Evolutionary conservation across 139 green algal species (phyloP), one percentile per base, ranked within the genome.

Genomic region (Bryopsis sp.): DNA sequence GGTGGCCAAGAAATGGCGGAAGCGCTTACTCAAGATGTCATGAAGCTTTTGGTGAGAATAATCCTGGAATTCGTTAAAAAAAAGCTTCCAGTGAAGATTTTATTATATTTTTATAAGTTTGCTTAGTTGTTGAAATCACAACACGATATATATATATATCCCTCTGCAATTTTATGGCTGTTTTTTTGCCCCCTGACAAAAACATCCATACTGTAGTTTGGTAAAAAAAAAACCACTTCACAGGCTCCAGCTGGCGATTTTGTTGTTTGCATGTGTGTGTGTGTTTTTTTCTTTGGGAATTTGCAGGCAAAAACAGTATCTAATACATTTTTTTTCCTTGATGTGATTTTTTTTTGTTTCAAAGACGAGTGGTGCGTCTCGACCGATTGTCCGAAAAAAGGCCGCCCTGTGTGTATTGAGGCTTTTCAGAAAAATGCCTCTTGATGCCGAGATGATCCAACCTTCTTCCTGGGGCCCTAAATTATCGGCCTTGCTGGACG

Each of bases 1-100:
- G 95, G 93, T 19, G 93, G 93, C 2, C 74, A 73, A n/a, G 95
- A 99, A 76, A 97, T 99, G 81, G 87, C 90, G 5, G 87, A 96
- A 47, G 83, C 91, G 2, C 79, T 99, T 33, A 90, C 85, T 0
- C 78, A 72, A 19, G 95, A 99, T 31, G 94, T 99, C 11, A 81
- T 95, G 60, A 85, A 86, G 28, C 81, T 99, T 43, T 76, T 99
- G 76, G 85, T 94, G 31, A 69, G 78, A 64, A 0, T 32, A 38
- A 24, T 57, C n/a, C n/a, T n/a, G n/a, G n/a, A n/a, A n/a, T n/a
- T n/a, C n/a, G n/a, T n/a, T n/a, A n/a, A n/a, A n/a, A n/a, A n/a
- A n/a, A n/a, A n/a, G n/a, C n/a, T n/a, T n/a, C n/a, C n/a, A n/a
- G n/a, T n/a, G n/a, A n/a, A n/a, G n/a, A n/a, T n/a, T n/a, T n/a